Evolutionary conservation across 1,139 yeast species (phyloP).

Genomic region (Saccharomyces pastorianus): DNA sequence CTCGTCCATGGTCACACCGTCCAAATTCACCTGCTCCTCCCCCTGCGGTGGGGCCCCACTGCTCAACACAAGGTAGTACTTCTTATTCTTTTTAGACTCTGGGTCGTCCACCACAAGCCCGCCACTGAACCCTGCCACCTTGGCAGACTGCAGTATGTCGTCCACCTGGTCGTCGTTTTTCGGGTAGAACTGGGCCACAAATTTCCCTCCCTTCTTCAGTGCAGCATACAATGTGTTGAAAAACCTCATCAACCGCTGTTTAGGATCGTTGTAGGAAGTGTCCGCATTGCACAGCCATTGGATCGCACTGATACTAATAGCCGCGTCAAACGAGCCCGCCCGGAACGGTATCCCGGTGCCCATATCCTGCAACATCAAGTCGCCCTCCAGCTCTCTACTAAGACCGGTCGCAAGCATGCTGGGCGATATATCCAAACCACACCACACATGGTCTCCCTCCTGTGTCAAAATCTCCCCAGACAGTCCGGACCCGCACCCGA

Average conservation of each 20-base stretch:
- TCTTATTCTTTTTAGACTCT: constrained; percentile 83
- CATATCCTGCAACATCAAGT: constrained; percentile 80
- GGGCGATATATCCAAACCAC: constrained; percentile 95
- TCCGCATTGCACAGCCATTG: constrained; percentile 99
- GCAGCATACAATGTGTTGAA: constrained; percentile 84
- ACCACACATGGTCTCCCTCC: constrained; percentile 82
- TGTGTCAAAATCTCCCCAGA: constrained; percentile 91
- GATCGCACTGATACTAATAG: constrained; percentile 87
- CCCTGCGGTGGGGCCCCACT: constrained; percentile 57
- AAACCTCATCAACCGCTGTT: constrained; percentile 67
- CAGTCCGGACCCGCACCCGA: constrained; percentile 96
- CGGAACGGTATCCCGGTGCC: constrained; percentile 93
- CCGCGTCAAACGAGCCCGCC: constrained; percentile 96
- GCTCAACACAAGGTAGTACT: constrained; percentile 80
- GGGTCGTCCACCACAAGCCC: constrained; percentile 93
- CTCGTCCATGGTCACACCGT: constrained; percentile 71
- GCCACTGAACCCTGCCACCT: constrained; percentile 92
- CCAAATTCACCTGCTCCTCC: constrained; percentile 43
- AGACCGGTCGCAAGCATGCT: constrained; percentile 93
- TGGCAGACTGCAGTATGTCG: constrained; percentile 73
- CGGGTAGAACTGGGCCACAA: constrained; percentile 95
- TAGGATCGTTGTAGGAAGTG: constrained; percentile 75
- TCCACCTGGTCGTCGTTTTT: constrained; percentile 79
- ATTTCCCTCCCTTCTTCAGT: constrained; percentile 88
- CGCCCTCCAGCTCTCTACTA: constrained; percentile 90